Base-by-base conservation (phyloP, 257 asterid genomes). In the Salvia miltiorrhiza region DNA sequence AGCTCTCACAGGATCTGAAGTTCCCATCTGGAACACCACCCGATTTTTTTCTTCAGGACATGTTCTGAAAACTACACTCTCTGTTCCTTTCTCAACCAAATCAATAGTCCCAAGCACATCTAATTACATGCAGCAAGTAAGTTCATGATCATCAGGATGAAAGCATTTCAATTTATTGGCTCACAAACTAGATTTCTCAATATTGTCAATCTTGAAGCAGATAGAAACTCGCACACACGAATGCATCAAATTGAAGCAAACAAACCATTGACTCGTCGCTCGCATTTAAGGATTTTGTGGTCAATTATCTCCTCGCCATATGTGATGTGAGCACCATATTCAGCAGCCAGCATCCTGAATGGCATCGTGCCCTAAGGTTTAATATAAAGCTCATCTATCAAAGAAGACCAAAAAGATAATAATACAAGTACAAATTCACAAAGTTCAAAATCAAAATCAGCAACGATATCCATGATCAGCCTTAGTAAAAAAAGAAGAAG, bases 301-400 rank as follows among this genome's bases (percentile, higher is more conserved):
- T 93, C 98, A 72, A 93, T 93, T 78, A 93, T 90, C 85, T 93
- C 98, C 82, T 93, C 98, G 12, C 95, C 93, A 7, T 90, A 93
- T 24, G 96, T 85, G 66, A 93, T 84, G 63, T 90, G 89, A 1
- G 98, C 97, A 28, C 97, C 98, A 50, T 88, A 93, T 63, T 90
- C 85, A 73, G 95, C 95, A 72, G 97, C 93, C 8, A 93, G 78
- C 85, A 90, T 39, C 81, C 98, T 87, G 16, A 93, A 80, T 0
- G 98, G 97, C 82, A 93, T 59, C 0, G 97, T 90, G 4, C 98
- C 98, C 97, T 93, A 54, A 63, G 72, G 35, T 54, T 33, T 53
- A 47, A 41, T 32, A 16, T 30, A 52, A 54, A 66, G 58, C 65
- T 57, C 49, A 48, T 69, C 26, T 74, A 73, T 52, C 28, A 59